Percentiles rank a stretch among this genome's conserved stretches.
Conservation (phyloP, 768 basidiomycete species). For the Russula abietina region DNA sequence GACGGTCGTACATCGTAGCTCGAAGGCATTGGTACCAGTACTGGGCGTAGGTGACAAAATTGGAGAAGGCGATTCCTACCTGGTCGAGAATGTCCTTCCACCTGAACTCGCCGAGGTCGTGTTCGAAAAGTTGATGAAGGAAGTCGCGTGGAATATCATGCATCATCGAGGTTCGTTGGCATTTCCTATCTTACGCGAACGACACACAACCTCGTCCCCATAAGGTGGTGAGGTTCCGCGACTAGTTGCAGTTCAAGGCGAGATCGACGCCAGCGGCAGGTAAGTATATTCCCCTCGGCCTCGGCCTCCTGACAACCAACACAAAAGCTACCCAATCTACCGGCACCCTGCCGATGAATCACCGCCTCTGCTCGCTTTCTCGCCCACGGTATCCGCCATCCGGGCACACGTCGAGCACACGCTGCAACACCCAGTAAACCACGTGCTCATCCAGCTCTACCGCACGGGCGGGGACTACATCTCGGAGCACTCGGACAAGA, state of each 20-base stretch:
- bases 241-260: slow-evolving; percentile 56
- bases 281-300: slow-evolving; percentile 17
- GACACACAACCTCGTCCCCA: too few relatives aligned
- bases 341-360: slow-evolving; percentile 79
- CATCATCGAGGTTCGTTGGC: slow-evolving; percentile 55
- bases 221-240: slow-evolving; percentile 74
- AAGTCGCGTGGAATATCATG: slow-evolving; percentile 73
- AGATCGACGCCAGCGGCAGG: slow-evolving; percentile 48
- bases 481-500: slow-evolving; percentile 84
- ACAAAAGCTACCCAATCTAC: slow-evolving; percentile 63
- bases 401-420: slow-evolving; percentile 55
- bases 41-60: slow-evolving; percentile 34
- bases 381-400: slow-evolving; percentile 61
- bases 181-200: neutral
- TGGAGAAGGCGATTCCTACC: slow-evolving; percentile 63
- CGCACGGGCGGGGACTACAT: slow-evolving; percentile 77
- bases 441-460: slow-evolving; percentile 78
- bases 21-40: slow-evolving; percentile 7
- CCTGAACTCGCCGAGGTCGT: slow-evolving; percentile 47
- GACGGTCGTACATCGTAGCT: neutral
- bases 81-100: slow-evolving; percentile 55
- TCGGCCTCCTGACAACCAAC: too few relatives aligned
- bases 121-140: slow-evolving; percentile 52
- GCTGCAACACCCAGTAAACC: slow-evolving; percentile 65
- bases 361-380: slow-evolving; percentile 60